phyloP scores from a whole-genome alignment of 2,329 filamentous ascomycete genomes.

The Gliomastix tumulicola region DNA sequence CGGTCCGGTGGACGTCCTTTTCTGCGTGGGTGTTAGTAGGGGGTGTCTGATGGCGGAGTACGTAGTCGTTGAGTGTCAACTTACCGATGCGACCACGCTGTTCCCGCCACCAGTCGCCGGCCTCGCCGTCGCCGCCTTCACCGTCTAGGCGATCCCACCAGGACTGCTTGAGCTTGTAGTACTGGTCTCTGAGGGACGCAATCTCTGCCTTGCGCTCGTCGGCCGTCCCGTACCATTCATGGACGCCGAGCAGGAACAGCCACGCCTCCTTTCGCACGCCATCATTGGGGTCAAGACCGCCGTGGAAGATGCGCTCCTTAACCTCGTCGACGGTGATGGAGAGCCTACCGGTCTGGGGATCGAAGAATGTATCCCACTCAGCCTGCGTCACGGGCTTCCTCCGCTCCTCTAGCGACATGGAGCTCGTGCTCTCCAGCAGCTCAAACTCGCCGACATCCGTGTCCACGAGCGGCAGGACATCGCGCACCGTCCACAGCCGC shows the following conservation, averaged over 20 bases:
- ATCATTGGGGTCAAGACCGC: constrained; percentile 80
- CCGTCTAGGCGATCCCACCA: constrained; percentile 97
- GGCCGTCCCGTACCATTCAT: constrained; percentile 84
- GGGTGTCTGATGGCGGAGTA: neutral
- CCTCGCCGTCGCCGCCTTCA: constrained; percentile 68
- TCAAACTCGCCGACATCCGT: constrained; percentile 96
- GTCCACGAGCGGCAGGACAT: constrained; percentile 89
- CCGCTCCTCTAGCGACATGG: constrained; percentile 67
- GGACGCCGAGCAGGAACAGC: constrained; percentile 87
- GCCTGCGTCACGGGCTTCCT: constrained; percentile 70
- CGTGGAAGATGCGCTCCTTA: constrained; percentile 96
- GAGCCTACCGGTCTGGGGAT: constrained; percentile 64
- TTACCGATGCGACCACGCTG: constrained; percentile 89
- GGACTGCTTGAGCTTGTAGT: constrained; percentile 83
- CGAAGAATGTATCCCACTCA: constrained; percentile 92
- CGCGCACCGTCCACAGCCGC: constrained; percentile 86
- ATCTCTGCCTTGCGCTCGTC: constrained; percentile 80
- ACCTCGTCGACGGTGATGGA: constrained; percentile 83
- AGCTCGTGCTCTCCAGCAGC: constrained; percentile 73
- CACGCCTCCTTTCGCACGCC: constrained; percentile 94
- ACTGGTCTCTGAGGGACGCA: constrained; percentile 84
- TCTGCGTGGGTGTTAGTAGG: constrained; percentile 48
- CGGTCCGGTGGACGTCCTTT: constrained; percentile 96
- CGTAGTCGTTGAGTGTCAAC: constrained; percentile 18
- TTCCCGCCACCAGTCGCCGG: constrained; percentile 95